These are phyloP conservation scores for Sphagnum tenellum DNA, from an alignment of 225 moss, liverwort and hornwort genomes.

Conservation along the genomic window DNA sequence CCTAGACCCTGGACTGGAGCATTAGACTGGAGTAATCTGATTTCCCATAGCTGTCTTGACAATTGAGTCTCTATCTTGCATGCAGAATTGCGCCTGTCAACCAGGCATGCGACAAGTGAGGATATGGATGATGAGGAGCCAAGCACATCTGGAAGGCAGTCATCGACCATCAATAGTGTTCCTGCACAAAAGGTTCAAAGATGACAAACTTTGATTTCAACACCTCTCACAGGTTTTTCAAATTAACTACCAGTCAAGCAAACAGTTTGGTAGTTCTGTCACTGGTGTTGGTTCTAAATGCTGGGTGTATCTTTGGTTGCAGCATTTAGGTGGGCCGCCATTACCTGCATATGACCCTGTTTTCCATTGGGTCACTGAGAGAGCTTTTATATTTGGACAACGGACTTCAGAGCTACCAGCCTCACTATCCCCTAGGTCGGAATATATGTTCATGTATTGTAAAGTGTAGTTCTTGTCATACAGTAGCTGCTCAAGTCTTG, in stretches of 20 bases:
- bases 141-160: slow-evolving; percentile 62
- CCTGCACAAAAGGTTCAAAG: too few species aligned
- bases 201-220: too few species aligned
- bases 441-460: too few species aligned
- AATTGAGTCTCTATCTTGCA: neutral
- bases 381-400: slow-evolving; percentile 73
- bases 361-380: slow-evolving; percentile 69
- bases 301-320: slow-evolving; percentile 16
- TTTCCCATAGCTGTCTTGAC: too few species aligned
- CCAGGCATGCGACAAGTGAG: slow-evolving; percentile 53
- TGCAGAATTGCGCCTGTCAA: slow-evolving; percentile 73
- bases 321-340: slow-evolving; percentile 79
- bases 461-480: too few species aligned
- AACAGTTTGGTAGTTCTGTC: too few species aligned
- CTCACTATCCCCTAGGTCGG: slow-evolving; percentile 54
- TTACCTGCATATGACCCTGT: slow-evolving; percentile 89
- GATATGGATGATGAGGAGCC: slow-evolving; percentile 78
- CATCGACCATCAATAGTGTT: neutral
- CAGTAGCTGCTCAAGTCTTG: too few species aligned
- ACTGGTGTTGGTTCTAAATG: too few species aligned
- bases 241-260: too few species aligned
- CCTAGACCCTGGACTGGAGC: too few species aligned
- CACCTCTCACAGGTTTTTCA: too few species aligned
- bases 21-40: too few species aligned
- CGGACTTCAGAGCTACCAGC: slow-evolving; percentile 59